Evolutionary conservation across 176 grass and related monocot genomes (phyloP).

Genomic region (Miscanthus lutarioriparius): DNA sequence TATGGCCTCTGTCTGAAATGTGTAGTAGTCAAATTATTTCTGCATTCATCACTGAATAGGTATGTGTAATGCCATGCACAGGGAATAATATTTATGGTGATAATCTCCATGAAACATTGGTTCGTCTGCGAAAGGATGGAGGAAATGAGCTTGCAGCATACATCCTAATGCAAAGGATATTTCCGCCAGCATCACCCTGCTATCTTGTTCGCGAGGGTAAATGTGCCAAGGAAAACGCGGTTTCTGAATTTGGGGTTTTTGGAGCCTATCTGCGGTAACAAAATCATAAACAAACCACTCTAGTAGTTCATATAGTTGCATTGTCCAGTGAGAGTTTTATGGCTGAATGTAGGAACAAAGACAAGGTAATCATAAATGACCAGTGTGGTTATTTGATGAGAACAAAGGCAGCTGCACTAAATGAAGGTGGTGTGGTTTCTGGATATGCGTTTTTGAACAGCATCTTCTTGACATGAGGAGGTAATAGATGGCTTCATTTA

Average conservation of each 20-base stretch:
- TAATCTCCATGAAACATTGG: conserved; percentile 46
- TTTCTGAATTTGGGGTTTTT: conserved; percentile 68
- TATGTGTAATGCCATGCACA: conserved; percentile 1
- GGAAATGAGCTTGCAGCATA: conserved; percentile 56
- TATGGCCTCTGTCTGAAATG: background rate
- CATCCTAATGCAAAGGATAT: conserved; percentile 73
- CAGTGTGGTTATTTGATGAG: conserved; percentile 68
- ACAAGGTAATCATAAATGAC: conserved; percentile 56
- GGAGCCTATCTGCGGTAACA: conserved; percentile 61
- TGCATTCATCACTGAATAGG: background rate
- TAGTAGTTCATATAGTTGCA: background rate
- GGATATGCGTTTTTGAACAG: conserved; percentile 69
- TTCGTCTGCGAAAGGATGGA: conserved; percentile 34
- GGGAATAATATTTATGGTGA: conserved; percentile 70
- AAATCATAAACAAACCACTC: background rate
- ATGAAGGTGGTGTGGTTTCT: conserved; percentile 69
- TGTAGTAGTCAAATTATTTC: background rate
- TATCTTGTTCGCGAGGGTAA: conserved; percentile 59
- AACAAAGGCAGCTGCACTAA: conserved; percentile 62
- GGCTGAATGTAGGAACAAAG: conserved; percentile 49
- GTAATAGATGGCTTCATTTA: conserved; percentile 17
- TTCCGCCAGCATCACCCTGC: conserved; percentile 45
- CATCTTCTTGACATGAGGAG: conserved; percentile 53
- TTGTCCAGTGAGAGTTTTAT: background rate
- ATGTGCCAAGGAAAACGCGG: conserved; percentile 36